Percentiles rank a stretch among this genome's conserved stretches.
phyloP scores from a whole-genome alignment of 2,329 filamentous ascomycete species.

The Monosporascus ibericus region DNA sequence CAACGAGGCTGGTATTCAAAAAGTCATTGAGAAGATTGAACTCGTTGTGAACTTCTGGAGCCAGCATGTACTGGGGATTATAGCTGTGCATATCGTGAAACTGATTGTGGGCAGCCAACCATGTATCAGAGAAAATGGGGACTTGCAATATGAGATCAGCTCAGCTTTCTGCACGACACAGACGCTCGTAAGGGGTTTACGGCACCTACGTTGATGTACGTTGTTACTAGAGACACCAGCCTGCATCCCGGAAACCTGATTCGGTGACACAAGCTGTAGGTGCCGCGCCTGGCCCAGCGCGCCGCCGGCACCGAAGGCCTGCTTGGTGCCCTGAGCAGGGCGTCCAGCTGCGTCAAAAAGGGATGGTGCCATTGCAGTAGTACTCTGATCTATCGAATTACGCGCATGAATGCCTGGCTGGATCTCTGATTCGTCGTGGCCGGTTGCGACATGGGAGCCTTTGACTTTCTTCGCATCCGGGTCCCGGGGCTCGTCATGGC shows the following conservation, averaged over 20 bases:
- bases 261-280: slow-evolving; percentile 67
- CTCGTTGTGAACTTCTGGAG: slow-evolving; percentile 88
- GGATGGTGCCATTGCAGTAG: slow-evolving; percentile 51
- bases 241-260: slow-evolving; percentile 61
- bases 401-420: slow-evolving; percentile 43
- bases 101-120: slow-evolving; percentile 72
- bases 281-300: slow-evolving; percentile 45
- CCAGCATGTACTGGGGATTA: slow-evolving; percentile 91
- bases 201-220: slow-evolving; percentile 67
- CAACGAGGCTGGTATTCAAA: slow-evolving; percentile 82
- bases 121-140: slow-evolving; percentile 74
- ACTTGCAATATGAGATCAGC: slow-evolving; percentile 45
- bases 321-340: slow-evolving; percentile 33
- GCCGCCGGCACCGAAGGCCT: slow-evolving; percentile 34
- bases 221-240: slow-evolving; percentile 55
- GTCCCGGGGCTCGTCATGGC: slow-evolving; percentile 95
- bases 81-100: slow-evolving; percentile 93
- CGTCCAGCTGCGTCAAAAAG: slow-evolving; percentile 32
- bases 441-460: slow-evolving; percentile 50
- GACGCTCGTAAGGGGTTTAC: slow-evolving; percentile 21
- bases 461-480: slow-evolving; percentile 74
- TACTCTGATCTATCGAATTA: slow-evolving; percentile 48
- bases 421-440: slow-evolving; percentile 55
- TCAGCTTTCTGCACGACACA: slow-evolving; percentile 19
- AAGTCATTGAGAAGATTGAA: slow-evolving; percentile 97